Base-by-base conservation (phyloP, 148 eudicot species). In the Heliamphora exappendiculata region DNA sequence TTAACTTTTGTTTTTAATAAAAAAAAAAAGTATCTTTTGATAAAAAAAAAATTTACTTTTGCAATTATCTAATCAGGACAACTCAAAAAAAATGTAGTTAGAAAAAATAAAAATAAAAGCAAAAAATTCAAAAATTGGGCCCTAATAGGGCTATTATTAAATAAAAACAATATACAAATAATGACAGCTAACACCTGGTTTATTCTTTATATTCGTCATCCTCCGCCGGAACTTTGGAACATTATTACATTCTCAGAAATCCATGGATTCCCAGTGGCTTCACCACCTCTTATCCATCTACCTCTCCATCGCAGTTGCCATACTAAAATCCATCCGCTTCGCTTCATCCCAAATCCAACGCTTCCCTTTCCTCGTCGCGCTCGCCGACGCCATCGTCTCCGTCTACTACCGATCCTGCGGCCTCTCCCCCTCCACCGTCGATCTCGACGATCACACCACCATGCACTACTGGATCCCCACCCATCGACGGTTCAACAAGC, bases 381-480 rank as follows among this genome's bases (percentile, higher is more conserved):
- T 82, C 39, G 36, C 24, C 69, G 82, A 85, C 12, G 20, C 49
- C 16, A 8, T 84, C 65, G 41, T 87, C 3, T 78, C 86, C 17
- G 31, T 76, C 24, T 88, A 84, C 81, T 87, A 78, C 73, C 80
- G 74, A 26, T 74, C 26, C 72, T 67, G 45, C 41, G 86, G 85
- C 1, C 78, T 92, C 37, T 70, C 87, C 2, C 84, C 90, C 4
- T 79, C 70, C 81, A 83, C 76, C 45, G 64, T 85, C 64, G 88
- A 86, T 53, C 72, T 90, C 20, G 92, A 88, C 63, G 80, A 82
- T 58, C 68, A 76, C 24, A 90, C 94, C 68, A 84, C 89, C 76
- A 39, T 87, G 84, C 87, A 87, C 47, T 82, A 82, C 64, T 90
- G 89, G 90, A 76, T 79, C 45, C 22, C 91, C 9, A 69, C 58